Evolutionary conservation across 2,329 filamentous ascomycete genomes (phyloP).

Genomic region (Macroventuria anomochaeta): DNA sequence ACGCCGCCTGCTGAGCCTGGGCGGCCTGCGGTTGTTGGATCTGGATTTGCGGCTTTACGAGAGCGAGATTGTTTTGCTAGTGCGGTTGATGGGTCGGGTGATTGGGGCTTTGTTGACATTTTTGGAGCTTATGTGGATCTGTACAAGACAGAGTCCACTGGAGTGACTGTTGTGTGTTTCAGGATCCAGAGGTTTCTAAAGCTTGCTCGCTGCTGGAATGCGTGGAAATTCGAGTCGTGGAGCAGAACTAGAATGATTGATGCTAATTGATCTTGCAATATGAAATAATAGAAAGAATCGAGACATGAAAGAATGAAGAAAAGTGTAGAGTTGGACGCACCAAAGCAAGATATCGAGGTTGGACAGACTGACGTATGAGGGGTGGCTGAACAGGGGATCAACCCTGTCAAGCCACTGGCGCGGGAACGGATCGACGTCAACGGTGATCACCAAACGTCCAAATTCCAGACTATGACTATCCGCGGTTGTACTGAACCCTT

Average conservation of each 20-base stretch:
- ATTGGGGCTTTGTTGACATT: constrained; percentile 38
- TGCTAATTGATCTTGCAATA: neutral
- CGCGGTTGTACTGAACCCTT: neutral
- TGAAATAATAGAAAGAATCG: neutral
- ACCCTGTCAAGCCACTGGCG: constrained; percentile 16
- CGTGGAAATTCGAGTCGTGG: neutral
- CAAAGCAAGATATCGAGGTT: constrained; percentile 42
- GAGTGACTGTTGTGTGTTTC: too few relatives aligned
- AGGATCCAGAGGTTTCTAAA: too few relatives aligned
- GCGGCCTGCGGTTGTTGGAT: constrained; percentile 19
- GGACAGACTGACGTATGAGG: constrained; percentile 47
- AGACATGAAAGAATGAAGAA: neutral
- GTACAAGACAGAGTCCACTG: too few relatives aligned
- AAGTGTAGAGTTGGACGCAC: neutral
- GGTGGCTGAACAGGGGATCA: constrained; percentile 30
- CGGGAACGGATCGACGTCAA: constrained; percentile 28
- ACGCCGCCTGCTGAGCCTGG: constrained; percentile 42
- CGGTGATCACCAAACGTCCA: constrained; percentile 22
- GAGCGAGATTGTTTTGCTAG: constrained; percentile 31
- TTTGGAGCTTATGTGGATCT: neutral
- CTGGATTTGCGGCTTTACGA: constrained; percentile 26
- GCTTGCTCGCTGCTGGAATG: neutral
- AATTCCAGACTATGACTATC: neutral
- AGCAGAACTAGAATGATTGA: too few relatives aligned
- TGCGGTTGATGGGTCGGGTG: constrained; percentile 28